Evolutionary conservation across 2,329 filamentous ascomycete genomes (phyloP), one percentile per base, ranked within the genome.

Genomic region (Botrytis fabae): DNA sequence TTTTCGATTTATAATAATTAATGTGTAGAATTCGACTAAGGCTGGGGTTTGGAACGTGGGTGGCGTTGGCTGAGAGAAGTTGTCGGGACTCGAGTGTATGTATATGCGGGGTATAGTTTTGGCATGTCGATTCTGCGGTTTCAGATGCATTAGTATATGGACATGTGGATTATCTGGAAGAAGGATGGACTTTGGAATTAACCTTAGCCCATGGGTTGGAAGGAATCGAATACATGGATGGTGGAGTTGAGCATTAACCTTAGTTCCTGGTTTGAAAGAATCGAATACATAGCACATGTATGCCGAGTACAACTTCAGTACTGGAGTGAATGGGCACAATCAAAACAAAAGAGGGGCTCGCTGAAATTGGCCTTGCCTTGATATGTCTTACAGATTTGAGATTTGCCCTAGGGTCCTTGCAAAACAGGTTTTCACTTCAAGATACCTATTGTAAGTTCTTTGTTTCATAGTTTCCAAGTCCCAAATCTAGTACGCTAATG

Each of bases 1-100:
- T 72, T 61, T 48, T 69, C 70, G 16, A 54, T 72, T 5, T 69
- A 72, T 60, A 42, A 69, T 69, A 42, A 9, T 25, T 69, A n/a
- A 51, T 25, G 35, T 54, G 14, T 4, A 25, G 1, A 42, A 57
- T 68, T 57, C 5, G 16, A 6, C 12, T 22, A 2, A 12, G 4
- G 6, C 25, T 54, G 10, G n/a, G 9, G 22, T 22, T 4, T 35
- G 1, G 7, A 4, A 51, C 12, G 5, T 20, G 18, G 1, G 12
- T 54, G 7, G 32, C 1, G 2, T 64, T 51, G 14, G 8, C 8
- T 51, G 16, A 38, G 14, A 12, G 46, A 16, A 16, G 12, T 38
- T 35, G 8, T 28, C 14, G n/a, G 14, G 7, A 28, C 28, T 57
- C 14, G n/a, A 28, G 14, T 3, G 12, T 18, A 18, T 14, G n/a